Base-by-base conservation (phyloP, 2,329 filamentous ascomycete genomes). In the Beauveria pseudobassiana region DNA sequence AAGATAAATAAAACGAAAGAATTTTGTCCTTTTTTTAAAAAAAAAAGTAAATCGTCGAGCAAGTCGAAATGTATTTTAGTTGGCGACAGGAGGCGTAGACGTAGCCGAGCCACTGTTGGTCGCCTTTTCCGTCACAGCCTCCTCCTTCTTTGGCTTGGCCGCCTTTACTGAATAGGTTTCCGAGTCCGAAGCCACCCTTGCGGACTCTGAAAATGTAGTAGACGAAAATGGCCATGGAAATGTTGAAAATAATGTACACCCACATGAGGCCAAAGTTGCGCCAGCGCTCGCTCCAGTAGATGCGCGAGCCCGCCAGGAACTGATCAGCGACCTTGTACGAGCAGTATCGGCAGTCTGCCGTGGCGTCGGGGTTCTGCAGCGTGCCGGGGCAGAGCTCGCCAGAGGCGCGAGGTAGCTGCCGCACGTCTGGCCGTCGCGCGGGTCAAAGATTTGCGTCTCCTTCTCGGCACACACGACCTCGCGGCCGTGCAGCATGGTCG, bases 241-340 rank as follows among this genome's bases (percentile, higher is more conserved):
- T 79, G 67, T 90, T 88, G 71, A 90, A 88, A 0, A 74, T 63
- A 45, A 90, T 80, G 66, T 82, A 91, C 0, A 77, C 85, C 82
- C 86, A 90, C 68, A 90, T 75, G 46, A 91, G 77, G 1, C 87
- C 88, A 62, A 85, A 90, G 69, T 91, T 89, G 62, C 87, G 78
- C 87, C 87, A 90, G 3, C 84, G 69, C 59, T 87, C 78, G 3
- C 63, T 67, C 66, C 81, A 87, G 24, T 70, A 73, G 46, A 87
- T 82, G 9, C 71, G 65, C 1, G 77, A 77, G 0, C 68, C 72
- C 2, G 75, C 72, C 0, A 87, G 69, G 57, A 73, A 90, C 71
- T 91, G 81, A 61, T 86, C 80, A 0, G 88, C 89, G n/a, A 75
- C 77, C 1, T 72, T 75, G 66, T 87, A 84, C 1, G 82, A 77